phyloP scores from a whole-genome alignment of 192 early-diverging fungal species.

The Coemansia sp. region DNA sequence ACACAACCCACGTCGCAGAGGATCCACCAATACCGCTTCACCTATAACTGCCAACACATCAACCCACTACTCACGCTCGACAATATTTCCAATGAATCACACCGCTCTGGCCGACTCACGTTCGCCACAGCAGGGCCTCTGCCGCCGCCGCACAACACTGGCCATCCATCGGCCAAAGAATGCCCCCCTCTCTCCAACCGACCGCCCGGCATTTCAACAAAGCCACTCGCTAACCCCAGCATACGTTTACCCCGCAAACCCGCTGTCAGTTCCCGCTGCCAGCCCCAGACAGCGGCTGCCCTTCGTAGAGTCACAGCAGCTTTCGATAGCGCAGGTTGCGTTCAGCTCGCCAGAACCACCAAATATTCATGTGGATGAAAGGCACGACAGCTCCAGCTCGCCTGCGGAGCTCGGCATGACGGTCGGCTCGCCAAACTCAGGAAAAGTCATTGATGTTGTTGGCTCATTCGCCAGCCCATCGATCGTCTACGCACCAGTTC shows the following conservation, averaged over 20 bases:
- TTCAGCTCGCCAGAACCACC: neutral
- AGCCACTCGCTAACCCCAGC: neutral
- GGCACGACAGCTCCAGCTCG: neutral
- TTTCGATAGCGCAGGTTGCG: neutral
- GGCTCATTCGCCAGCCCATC: conserved; percentile 28
- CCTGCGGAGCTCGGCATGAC: conserved; percentile 8
- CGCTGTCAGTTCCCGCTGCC: neutral
- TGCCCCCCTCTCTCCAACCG: neutral
- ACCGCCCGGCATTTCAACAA: neutral
- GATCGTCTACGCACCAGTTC: conserved; percentile 29
- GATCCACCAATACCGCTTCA: conserved; percentile 21
- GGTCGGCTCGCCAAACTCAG: conserved; percentile 24
- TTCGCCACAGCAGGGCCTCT: neutral
- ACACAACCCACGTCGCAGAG: neutral
- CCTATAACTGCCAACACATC: conserved; percentile 18
- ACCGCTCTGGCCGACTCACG: neutral
- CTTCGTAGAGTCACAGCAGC: neutral
- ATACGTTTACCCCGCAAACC: neutral
- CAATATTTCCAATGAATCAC: conserved; percentile 32
- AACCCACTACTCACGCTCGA: conserved; percentile 6
- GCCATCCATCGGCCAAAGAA: neutral
- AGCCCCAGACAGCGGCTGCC: neutral
- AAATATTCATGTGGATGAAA: too few species aligned
- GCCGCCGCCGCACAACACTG: conserved; percentile 2
- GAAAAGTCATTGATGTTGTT: conserved; percentile 30